A percentile compares a stretch with the other conserved stretches of the same genome.
Conservation (phyloP, 257 asterid genomes). For the Solanum medicagineum region DNA sequence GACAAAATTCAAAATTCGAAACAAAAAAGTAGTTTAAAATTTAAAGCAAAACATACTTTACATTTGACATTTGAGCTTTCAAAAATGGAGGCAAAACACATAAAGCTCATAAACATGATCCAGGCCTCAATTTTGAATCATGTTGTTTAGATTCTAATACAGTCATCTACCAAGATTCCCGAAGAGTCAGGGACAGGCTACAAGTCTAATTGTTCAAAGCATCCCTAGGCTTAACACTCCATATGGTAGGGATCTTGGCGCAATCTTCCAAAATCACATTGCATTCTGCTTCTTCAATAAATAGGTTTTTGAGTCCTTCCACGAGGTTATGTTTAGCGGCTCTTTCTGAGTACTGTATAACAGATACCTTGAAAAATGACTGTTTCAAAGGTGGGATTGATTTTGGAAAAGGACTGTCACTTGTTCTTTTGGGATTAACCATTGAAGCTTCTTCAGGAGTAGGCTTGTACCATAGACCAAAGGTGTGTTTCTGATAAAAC, state of each 20-base stretch:
- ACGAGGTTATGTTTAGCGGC: not conserved
- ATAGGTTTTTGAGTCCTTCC: not conserved
- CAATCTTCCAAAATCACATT: not conserved
- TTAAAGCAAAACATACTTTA: not conserved
- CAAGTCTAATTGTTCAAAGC: not conserved
- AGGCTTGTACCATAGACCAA: not conserved
- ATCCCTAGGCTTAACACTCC: not conserved
- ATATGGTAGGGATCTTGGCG: not conserved
- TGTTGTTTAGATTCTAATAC: not conserved
- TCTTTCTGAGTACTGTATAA: not conserved
- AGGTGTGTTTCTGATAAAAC: fast-evolving
- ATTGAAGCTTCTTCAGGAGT: not conserved
- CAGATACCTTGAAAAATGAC: not conserved
- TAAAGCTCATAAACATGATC: no score
- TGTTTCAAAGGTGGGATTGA: not conserved
- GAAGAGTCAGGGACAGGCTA: not conserved
- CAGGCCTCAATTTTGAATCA: no score
- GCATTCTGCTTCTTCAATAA: not conserved
- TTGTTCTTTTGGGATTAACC: not conserved
- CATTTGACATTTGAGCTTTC: no score
- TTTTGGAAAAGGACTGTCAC: not conserved
- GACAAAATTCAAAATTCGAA: no score
- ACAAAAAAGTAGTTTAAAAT: not conserved
- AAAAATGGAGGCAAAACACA: no score
- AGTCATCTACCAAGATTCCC: not conserved